Evolutionary conservation across 2,329 filamentous ascomycete species (phyloP), one percentile per base, ranked within the genome.

Genomic region (Colletotrichum lindemuthianum): DNA sequence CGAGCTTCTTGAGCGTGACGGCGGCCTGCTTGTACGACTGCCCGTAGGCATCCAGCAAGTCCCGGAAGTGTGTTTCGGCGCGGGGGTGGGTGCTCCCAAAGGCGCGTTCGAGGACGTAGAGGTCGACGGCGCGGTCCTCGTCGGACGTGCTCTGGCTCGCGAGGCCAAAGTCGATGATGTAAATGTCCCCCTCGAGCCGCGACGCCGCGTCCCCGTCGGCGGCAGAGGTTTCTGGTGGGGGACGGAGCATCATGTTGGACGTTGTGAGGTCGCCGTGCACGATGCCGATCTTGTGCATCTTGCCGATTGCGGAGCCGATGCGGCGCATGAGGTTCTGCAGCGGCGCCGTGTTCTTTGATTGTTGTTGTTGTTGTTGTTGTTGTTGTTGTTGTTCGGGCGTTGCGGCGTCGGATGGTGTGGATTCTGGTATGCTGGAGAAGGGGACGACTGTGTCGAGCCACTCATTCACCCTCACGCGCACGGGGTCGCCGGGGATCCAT

Each of bases 261-360:
- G 94, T 99, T 66, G 96, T 99, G 79, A 99, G 79, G 80, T 99
- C 96, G 44, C 96, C 96, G 80, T 99, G 96, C 64, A 97, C 89
- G 60, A 98, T 87, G 13, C 95, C 95, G n/a, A 88, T 84, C 59
- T 84, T 86, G 81, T 99, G 96, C 82, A 99, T 81, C 59, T 77
- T 84, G 8, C 91, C 93, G 13, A 97, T 86, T 2, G 89, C 88
- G 6, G 75, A 73, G 1, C 92, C 94, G 65, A 97, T 88, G 68
- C 86, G 83, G 50, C 82, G 79, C 86, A 97, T 88, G 66, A 97
- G 78, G 11, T 74, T 81, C 49, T 84, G 80, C 13, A 93, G 77
- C 39, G 81, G 81, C 40, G 74, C 75, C 67, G 87, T 84, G n/a
- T 81, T 76, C 34, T 9, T 47, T 39, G 76, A 76, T 40, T 60